Conservation (phyloP, 129 eudicot species). For the Flaveria sonorensis region DNA sequence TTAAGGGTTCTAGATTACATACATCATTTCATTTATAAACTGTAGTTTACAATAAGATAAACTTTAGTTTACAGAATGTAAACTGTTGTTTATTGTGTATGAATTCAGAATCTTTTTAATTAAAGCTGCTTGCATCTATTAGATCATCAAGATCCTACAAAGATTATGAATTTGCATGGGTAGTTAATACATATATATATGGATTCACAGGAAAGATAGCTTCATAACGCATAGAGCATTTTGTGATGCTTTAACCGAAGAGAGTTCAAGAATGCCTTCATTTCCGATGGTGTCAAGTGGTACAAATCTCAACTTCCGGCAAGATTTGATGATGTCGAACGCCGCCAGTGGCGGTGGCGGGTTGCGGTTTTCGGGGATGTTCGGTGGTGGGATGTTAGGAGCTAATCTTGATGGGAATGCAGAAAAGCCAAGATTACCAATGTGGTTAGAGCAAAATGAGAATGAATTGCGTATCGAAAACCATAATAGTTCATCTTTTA, state of each 20-base stretch:
- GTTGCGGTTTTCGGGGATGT: slow-evolving; percentile 49
- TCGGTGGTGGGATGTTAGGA: slow-evolving; percentile 43
- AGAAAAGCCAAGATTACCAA: slow-evolving; percentile 55
- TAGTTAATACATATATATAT: neutral
- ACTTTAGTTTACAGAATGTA: too few species aligned
- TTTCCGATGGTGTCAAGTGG: slow-evolving; percentile 35
- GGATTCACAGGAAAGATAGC: slow-evolving; percentile 70
- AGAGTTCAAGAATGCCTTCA: slow-evolving; percentile 55
- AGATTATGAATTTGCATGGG: too few species aligned
- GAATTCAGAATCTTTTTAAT: too few species aligned
- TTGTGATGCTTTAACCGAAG: slow-evolving; percentile 82
- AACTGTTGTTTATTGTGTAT: too few species aligned
- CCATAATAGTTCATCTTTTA: slow-evolving; percentile 30
- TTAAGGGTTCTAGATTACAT: neutral
- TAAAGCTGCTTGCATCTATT: too few species aligned
- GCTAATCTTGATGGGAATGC: slow-evolving; percentile 41
- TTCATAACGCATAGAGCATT: slow-evolving; percentile 88
- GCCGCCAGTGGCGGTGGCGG: slow-evolving; percentile 37
- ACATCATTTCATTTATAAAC: neutral
- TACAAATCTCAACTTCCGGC: slow-evolving; percentile 54
- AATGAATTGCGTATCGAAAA: slow-evolving; percentile 30
- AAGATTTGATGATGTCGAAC: slow-evolving; percentile 40
- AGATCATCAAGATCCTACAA: too few species aligned
- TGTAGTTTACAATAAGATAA: neutral
- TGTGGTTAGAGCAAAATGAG: slow-evolving; percentile 59